Percentiles rank a stretch among this genome's conserved stretches.
phyloP scores from a whole-genome alignment of 2,329 filamentous ascomycete species.

The Apiospora phragmitis region DNA sequence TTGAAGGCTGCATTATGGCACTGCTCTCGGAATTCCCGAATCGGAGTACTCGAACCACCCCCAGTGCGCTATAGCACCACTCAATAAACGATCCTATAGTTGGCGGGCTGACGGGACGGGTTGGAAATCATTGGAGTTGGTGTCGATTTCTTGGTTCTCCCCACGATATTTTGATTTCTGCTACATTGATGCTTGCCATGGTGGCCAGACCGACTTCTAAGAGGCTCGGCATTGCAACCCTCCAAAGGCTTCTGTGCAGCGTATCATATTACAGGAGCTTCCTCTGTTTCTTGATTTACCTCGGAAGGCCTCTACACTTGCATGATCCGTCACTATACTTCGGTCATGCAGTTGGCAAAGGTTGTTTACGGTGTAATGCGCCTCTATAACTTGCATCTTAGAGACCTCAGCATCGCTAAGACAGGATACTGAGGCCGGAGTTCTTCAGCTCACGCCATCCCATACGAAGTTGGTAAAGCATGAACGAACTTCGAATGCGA shows the following conservation, averaged over 20 bases:
- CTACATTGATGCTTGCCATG: not conserved
- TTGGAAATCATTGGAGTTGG: not conserved
- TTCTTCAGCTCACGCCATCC: not conserved
- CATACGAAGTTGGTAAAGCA: not conserved
- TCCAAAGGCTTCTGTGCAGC: not conserved
- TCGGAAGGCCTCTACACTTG: not conserved
- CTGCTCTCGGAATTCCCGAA: not conserved
- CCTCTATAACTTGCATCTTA: not conserved
- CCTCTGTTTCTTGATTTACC: not conserved
- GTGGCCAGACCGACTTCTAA: not conserved
- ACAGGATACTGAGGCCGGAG: not conserved
- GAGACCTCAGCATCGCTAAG: not conserved
- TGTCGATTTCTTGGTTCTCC: not conserved
- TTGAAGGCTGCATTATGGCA: not conserved
- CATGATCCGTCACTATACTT: not conserved
- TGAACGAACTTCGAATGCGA: not conserved
- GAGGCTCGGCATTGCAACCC: not conserved
- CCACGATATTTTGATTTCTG: not conserved
- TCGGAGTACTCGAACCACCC: not conserved
- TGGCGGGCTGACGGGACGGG: not conserved
- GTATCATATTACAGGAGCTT: not conserved
- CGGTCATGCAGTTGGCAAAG: not conserved
- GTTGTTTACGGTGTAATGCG: not conserved
- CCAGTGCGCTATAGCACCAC: not conserved
- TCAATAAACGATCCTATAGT: not conserved